Conservation (phyloP, 805 yeast species). For the Blastobotrys chiropterorum region DNA sequence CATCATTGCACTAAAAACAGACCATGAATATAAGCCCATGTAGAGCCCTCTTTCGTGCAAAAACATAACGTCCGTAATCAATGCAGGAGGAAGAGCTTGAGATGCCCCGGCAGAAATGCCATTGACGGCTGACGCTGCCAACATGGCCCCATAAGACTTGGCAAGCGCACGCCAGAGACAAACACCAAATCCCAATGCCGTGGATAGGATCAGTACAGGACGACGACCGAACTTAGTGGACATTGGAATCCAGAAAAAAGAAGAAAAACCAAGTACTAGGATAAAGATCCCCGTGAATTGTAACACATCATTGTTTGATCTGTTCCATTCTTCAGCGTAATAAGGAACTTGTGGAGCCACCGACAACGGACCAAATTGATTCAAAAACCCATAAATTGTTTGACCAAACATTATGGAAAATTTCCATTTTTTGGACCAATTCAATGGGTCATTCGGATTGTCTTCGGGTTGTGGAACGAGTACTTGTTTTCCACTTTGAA, state of each 20-base stretch:
- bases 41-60: conserved; percentile 40
- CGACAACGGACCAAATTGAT: conserved; percentile 10
- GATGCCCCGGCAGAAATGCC: conserved; percentile 46
- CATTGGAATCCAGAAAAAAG: conserved; percentile 44
- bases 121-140: conserved; percentile 40
- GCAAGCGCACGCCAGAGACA: conserved; percentile 40
- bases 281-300: conserved; percentile 38
- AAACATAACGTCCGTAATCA: conserved; percentile 41
- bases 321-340: conserved; percentile 8
- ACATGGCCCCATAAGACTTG: conserved; percentile 33
- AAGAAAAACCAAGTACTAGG: conserved; percentile 48
- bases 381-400: conserved; percentile 4
- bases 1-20: conserved; percentile 31
- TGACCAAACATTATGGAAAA: conserved; percentile 6
- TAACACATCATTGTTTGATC: conserved; percentile 3
- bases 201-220: conserved; percentile 20
- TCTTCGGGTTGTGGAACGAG: conserved; percentile 29
- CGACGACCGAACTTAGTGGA: conserved; percentile 9
- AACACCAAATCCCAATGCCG: conserved; percentile 38
- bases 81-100: conserved; percentile 45
- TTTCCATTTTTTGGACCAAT: conserved; percentile 42
- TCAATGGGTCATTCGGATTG: conserved; percentile 46
- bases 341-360: conserved; percentile 11
- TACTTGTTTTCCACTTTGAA: conserved; percentile 2
- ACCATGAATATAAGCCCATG: conserved; percentile 39